These are phyloP conservation scores for Populus hybrid DNA, from an alignment of 441 rosid species.

Conservation along the genomic window DNA sequence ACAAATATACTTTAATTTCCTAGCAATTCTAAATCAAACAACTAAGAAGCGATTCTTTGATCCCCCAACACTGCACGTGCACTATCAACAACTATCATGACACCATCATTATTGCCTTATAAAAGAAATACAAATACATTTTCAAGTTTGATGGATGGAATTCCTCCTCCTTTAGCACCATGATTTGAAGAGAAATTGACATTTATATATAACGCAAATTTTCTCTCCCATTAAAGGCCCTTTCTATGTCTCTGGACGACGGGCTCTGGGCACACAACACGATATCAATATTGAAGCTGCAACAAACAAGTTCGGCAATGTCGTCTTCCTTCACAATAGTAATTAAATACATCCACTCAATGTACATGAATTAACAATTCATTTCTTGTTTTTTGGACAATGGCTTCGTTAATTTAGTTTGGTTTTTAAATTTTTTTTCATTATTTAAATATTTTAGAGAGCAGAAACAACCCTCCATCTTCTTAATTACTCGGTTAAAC, in stretches of 20 bases:
- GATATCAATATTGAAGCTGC: background rate
- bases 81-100: too few relatives aligned
- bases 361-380: too few relatives aligned
- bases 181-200: background rate
- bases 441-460: conserved; percentile 17
- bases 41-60: too few relatives aligned
- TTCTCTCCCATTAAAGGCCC: background rate
- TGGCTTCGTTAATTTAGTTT: background rate
- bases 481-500: conserved; percentile 27
- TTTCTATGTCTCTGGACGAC: background rate
- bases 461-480: conserved; percentile 19
- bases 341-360: background rate
- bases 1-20: too few relatives aligned
- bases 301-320: background rate
- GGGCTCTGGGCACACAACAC: background rate
- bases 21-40: accelerated
- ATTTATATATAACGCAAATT: background rate
- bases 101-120: too few relatives aligned
- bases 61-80: too few relatives aligned
- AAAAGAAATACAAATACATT: background rate
- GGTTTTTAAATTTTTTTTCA: background rate
- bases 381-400: background rate
- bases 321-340: background rate
- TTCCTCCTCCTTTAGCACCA: background rate
- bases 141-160: background rate